Conservation (phyloP, 2,329 filamentous ascomycete species). For the Leptographium radiaticola region DNA sequence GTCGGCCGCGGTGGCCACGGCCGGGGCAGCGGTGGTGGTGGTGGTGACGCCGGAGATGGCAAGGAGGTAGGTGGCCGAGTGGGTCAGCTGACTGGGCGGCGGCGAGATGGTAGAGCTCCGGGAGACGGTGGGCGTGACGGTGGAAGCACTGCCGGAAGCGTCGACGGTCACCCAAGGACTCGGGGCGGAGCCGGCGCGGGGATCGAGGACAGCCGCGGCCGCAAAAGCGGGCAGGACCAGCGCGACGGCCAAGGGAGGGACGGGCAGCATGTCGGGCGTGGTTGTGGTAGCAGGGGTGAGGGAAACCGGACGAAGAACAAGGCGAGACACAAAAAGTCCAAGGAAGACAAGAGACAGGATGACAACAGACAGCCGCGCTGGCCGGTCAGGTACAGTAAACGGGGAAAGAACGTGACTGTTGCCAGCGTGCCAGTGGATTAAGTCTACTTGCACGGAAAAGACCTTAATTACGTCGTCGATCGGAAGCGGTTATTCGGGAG, state of each 20-base stretch:
- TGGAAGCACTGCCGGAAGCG: constrained; percentile 14
- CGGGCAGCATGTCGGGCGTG: not conserved
- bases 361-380: too few relatives aligned
- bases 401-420: too few relatives aligned
- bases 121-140: constrained; percentile 17
- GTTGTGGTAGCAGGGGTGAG: not conserved
- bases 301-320: not conserved
- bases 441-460: too few relatives aligned
- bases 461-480: too few relatives aligned
- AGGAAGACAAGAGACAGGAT: too few relatives aligned
- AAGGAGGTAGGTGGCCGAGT: constrained; percentile 17
- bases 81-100: constrained; percentile 17
- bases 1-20: constrained; percentile 18
- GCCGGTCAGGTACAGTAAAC: too few relatives aligned
- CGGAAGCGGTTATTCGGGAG: too few relatives aligned
- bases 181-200: constrained; percentile 8
- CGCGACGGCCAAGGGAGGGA: not conserved
- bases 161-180: constrained; percentile 21
- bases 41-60: constrained; percentile 12
- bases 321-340: not conserved
- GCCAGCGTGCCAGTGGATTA: too few relatives aligned
- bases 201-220: not conserved
- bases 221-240: not conserved
- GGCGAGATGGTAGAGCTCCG: constrained; percentile 16
- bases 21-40: constrained; percentile 19